phyloP scores from a whole-genome alignment of 2,329 filamentous ascomycete species.

The Cercospora janseana region DNA sequence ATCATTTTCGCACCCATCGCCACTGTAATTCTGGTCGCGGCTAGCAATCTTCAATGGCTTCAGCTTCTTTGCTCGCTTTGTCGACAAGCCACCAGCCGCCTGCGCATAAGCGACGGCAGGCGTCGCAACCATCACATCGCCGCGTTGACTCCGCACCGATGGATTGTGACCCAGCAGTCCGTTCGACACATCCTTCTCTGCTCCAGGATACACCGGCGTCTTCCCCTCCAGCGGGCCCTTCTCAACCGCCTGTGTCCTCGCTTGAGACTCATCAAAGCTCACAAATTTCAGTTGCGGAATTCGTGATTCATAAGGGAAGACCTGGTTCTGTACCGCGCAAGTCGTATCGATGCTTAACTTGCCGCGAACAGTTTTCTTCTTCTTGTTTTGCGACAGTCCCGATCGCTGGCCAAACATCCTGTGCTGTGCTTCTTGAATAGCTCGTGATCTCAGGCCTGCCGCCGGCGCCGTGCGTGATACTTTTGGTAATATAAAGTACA shows the following conservation, averaged over 20 bases:
- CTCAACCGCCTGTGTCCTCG: conserved; percentile 23
- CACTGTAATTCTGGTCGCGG: conserved; percentile 29
- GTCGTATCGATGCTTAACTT: conserved; percentile 60
- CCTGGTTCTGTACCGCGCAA: conserved; percentile 53
- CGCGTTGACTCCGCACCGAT: conserved; percentile 11
- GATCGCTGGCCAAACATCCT: conserved; percentile 13
- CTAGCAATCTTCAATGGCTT: conserved; percentile 33
- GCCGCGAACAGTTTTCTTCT: conserved; percentile 16
- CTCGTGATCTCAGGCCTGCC: not conserved
- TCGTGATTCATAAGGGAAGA: conserved; percentile 40
- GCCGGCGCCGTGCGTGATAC: conserved; percentile 1
- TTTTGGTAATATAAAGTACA: not conserved
- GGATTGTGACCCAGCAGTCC: conserved; percentile 3
- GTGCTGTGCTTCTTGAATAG: not conserved
- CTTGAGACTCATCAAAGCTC: conserved; percentile 27
- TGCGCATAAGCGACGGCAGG: not conserved
- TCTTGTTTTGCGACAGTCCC: conserved; percentile 9
- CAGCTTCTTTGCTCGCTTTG: conserved; percentile 11
- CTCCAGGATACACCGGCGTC: conserved; percentile 17
- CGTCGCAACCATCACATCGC: not conserved
- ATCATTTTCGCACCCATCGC: conserved; percentile 13
- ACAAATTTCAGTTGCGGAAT: conserved; percentile 31
- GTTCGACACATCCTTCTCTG: conserved; percentile 12
- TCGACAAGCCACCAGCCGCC: not conserved
- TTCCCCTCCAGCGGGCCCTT: conserved; percentile 31